Percentiles rank a stretch among this genome's conserved stretches.
These are phyloP conservation scores for Monosporozyma servazzii DNA, from an alignment of 805 yeast species.

Conservation along the genomic window DNA sequence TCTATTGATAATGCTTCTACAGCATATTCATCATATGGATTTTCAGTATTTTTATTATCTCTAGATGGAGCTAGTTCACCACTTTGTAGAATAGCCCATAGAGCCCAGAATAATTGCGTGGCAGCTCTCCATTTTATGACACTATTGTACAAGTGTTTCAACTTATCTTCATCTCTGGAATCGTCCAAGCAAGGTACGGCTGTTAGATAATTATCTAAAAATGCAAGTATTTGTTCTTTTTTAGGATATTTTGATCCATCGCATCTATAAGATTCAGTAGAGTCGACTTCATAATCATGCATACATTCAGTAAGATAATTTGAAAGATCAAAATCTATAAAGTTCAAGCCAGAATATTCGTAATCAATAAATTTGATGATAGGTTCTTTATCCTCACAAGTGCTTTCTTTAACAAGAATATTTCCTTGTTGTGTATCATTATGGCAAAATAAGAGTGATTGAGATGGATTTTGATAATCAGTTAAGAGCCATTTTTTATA, in stretches of 20 bases:
- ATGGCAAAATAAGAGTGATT: conserved; percentile 64
- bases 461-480: conserved; percentile 2
- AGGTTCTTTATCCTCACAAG: conserved; percentile 35
- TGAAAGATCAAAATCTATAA: conserved; percentile 76
- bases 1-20: background rate
- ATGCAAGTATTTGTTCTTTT: conserved; percentile 52
- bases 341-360: conserved; percentile 82
- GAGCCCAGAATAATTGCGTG: conserved; percentile 66
- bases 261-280: conserved; percentile 37
- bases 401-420: conserved; percentile 42
- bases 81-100: conserved; percentile 85
- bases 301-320: conserved; percentile 94
- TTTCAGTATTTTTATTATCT: conserved; percentile 15
- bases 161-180: conserved; percentile 21
- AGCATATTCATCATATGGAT: conserved; percentile 8
- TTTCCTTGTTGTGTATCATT: conserved; percentile 95
- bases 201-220: conserved; percentile 49
- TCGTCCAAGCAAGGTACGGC: conserved; percentile 36
- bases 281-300: conserved; percentile 60
- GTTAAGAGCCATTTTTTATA: conserved; percentile 53
- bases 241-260: conserved; percentile 51
- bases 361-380: conserved; percentile 85
- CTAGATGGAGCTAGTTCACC: conserved; percentile 31
- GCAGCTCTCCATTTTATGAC: conserved; percentile 67
- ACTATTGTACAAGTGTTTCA: conserved; percentile 51